These are phyloP conservation scores for Geranium rotundifolium DNA, from an alignment of 345 rosid species.

Conservation along the genomic window DNA sequence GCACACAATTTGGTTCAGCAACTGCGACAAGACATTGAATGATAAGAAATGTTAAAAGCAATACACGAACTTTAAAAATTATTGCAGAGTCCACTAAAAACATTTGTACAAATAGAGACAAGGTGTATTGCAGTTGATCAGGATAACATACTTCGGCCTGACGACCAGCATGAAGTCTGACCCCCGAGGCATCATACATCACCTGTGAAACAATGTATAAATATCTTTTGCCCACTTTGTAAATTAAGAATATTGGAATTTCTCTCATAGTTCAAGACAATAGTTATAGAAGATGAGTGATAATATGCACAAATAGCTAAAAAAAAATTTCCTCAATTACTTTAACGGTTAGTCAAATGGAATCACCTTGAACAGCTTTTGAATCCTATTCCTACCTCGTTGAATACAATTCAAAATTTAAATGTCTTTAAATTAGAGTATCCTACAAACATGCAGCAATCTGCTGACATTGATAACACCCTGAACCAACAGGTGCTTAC, in stretches of 20 bases:
- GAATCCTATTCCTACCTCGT: background rate
- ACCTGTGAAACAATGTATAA: conserved; percentile 35
- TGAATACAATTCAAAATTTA: background rate
- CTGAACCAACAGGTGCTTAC: background rate
- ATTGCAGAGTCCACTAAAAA: background rate
- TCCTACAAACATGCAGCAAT: background rate
- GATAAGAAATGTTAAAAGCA: background rate
- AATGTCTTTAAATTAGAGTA: background rate
- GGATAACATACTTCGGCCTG: conserved; percentile 74
- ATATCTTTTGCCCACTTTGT: background rate
- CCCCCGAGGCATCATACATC: conserved; percentile 96
- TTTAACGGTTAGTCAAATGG: background rate
- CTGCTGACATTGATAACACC: background rate
- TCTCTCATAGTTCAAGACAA: background rate
- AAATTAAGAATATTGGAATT: background rate
- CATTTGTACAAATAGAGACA: background rate
- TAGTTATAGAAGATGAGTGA: background rate
- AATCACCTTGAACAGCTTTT: background rate
- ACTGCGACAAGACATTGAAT: conserved; percentile 27
- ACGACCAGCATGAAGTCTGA: conserved; percentile 94
- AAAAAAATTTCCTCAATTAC: background rate
- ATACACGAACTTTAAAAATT: background rate
- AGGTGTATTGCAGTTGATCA: background rate
- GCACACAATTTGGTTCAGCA: conserved; percentile 90
- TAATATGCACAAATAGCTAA: background rate